Evolutionary conservation across 2,329 filamentous ascomycete species (phyloP), one percentile per base, ranked within the genome.

Genomic region (Tympanopsis confertula): DNA sequence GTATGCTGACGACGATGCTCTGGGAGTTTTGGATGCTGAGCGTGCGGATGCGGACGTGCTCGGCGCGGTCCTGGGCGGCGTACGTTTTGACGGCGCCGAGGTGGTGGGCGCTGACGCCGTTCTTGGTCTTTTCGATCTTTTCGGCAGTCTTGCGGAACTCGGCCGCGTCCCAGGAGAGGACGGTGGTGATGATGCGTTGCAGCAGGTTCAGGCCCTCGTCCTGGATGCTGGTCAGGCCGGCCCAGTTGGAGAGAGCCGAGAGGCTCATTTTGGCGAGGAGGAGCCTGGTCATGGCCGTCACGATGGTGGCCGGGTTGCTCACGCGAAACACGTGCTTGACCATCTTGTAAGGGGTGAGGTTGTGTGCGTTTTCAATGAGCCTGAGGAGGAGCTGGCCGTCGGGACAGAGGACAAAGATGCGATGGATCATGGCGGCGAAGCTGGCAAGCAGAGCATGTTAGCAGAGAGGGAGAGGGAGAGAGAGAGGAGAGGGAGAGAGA

Each of bases 171-270:
- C 81, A 87, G 4, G 72, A 69, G 10, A 88, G 57, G 0, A 86
- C 76, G 3, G 82, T 71, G 0, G 76, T 82, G 17, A 89, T 77
- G 44, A 91, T 87, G 32, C 79, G 80, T 55, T 89, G 84, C 45
- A 91, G 55, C 5, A 89, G 55, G 51, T 88, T 91, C 81, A 86
- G 85, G 35, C 84, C 84, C 46, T 87, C 82, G 43, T 86, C 76
- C 1, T 78, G 72, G 35, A 74, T 75, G 35, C 73, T 71, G 0
- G 80, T 87, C 28, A 86, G 54, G 0, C 85, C 83, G 10, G 88
- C 69, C 80, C 81, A 89, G 52, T 87, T 88, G 4, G 84, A 86
- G 37, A 89, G 59, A 5, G 76, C 76, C 2, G 75, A 77, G 4
- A 89, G 65, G 45, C 81, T 83, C 40, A 87, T 62, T 58, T 91